Percentiles rank a stretch among this genome's conserved stretches.
These are phyloP conservation scores for Eucalyptus melliodora DNA, from an alignment of 345 rosid species.

Conservation along the genomic window DNA sequence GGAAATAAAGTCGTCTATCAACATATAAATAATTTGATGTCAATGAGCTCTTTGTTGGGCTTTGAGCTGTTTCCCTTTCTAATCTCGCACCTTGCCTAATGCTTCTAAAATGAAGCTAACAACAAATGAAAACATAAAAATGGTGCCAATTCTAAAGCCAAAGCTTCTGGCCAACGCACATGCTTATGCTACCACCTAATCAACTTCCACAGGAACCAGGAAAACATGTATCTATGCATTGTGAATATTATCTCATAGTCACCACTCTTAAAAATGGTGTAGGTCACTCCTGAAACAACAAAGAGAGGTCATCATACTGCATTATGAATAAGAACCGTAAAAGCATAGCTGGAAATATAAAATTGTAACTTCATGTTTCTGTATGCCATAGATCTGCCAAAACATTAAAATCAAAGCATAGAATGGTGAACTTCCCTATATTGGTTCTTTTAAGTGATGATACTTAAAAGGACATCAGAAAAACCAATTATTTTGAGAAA, in stretches of 20 bases:
- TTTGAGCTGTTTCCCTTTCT: not conserved
- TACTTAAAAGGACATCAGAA: not conserved
- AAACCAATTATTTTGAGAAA: not conserved
- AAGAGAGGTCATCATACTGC: not conserved
- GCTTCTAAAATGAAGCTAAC: not conserved
- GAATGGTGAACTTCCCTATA: not conserved
- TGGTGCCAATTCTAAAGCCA: not conserved
- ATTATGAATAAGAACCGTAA: not conserved
- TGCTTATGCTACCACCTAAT: not conserved
- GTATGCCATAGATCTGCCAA: not conserved
- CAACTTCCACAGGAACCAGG: not conserved
- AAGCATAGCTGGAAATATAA: not conserved
- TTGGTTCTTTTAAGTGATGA: not conserved
- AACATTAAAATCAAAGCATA: not conserved
- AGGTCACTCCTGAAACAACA: not conserved
- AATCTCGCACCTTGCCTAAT: not conserved
- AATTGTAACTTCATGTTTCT: not conserved
- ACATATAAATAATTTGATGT: not conserved
- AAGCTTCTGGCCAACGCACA: not conserved
- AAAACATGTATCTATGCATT: not conserved
- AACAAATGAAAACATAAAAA: not conserved
- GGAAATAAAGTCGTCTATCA: not conserved
- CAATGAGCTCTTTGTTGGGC: not conserved
- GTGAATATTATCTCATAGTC: not conserved
- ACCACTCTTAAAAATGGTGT: not conserved